Conservation (phyloP, 2,329 filamentous ascomycete species). For the Stagonosporopsis vannaccii region DNA sequence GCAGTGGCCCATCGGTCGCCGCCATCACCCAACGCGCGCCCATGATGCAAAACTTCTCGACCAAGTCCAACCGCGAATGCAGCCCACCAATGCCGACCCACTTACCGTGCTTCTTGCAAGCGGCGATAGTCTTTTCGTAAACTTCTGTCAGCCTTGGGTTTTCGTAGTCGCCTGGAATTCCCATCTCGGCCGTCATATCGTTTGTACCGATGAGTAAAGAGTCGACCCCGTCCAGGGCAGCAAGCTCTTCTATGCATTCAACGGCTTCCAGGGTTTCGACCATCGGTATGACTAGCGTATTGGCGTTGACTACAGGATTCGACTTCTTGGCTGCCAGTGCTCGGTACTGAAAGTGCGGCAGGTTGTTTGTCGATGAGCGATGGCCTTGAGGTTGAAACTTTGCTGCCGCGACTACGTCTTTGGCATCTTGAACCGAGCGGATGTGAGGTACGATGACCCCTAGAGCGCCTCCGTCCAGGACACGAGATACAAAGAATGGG, state of each 20-base stretch:
- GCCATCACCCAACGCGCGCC: constrained; percentile 52
- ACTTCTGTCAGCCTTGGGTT: constrained; percentile 26
- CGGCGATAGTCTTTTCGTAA: constrained; percentile 31
- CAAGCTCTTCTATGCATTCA: constrained; percentile 51
- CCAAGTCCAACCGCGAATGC: constrained; percentile 51
- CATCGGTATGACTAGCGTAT: constrained; percentile 50
- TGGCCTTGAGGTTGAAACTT: constrained; percentile 51
- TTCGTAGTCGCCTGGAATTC: constrained; percentile 53
- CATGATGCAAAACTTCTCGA: constrained; percentile 52
- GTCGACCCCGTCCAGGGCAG: constrained; percentile 54
- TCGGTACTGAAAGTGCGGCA: constrained; percentile 48
- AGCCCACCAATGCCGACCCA: constrained; percentile 54
- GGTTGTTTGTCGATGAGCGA: constrained; percentile 48
- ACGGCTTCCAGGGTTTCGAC: constrained; percentile 52
- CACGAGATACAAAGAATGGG: constrained; percentile 49
- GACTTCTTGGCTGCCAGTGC: constrained; percentile 42
- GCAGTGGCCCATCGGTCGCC: constrained; percentile 46
- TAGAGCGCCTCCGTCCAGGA: constrained; percentile 53
- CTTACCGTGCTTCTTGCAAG: constrained; percentile 51
- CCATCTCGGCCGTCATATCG: constrained; percentile 55
- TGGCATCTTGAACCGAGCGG: constrained; percentile 47
- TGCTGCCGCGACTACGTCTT: constrained; percentile 47
- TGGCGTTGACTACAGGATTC: not conserved
- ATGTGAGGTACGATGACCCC: constrained; percentile 55
- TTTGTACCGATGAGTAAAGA: constrained; percentile 55